Evolutionary conservation across 2,329 filamentous ascomycete genomes (phyloP), one percentile per base, ranked within the genome.

Genomic region (Hypoxylon sp.): DNA sequence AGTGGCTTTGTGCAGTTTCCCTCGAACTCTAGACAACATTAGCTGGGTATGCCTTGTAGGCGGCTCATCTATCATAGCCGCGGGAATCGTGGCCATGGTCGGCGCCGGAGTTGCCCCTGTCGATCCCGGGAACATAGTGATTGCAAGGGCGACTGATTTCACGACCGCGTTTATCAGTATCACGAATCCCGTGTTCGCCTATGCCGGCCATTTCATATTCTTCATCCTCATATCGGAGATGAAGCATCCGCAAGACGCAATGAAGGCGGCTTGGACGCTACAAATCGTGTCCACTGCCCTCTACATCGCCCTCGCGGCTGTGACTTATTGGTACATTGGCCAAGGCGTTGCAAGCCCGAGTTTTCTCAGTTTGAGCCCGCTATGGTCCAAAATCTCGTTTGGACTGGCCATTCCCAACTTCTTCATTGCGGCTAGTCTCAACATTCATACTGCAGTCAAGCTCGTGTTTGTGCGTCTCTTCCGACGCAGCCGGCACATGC

Each of bases 181-280:
- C 53, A 84, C 81, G 11, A 85, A 85, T 67, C 83, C 83, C 0
- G 83, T 85, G 0, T 85, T 86, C 63, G 79, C 83, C 0, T 85
- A 82, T 70, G 82, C 83, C 0, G 83, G 82, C 3, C 83, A 85
- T 61, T 84, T 84, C 71, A 83, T 84, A 79, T 85, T 85, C 72
- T 85, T 85, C 74, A 80, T 83, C 48, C 77, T 85, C 32, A 82
- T 85, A 38, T 84, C 82, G 0, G 84, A 86, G 70, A 85, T 86
- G 83, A 80, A 79, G 64, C 75, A 77, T 40, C 84, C 84, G 4
- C 77, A 79, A 55, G 82, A 85, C 53, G 81, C 82, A 2, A 84
- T 84, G 79, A 83, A 84, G 59, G 80, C 84, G 0, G 83, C 83
- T 0, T 84, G 80, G 74, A 76, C 78, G 2, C 77, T 86, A 22